phyloP scores from a whole-genome alignment of 2,329 filamentous ascomycete species.

The Didymella keratinophila region DNA sequence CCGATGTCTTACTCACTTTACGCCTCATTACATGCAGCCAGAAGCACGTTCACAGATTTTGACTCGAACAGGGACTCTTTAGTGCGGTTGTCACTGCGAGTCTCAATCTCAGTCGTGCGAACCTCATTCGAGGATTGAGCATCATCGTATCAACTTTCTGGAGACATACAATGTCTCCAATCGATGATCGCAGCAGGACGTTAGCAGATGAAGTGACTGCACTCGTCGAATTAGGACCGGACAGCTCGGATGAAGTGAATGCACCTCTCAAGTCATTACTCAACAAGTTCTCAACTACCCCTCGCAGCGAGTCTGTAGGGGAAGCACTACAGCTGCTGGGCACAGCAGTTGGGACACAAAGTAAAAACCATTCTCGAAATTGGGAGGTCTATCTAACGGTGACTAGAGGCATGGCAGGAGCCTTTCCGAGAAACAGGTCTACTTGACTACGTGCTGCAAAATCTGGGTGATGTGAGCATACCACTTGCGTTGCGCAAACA shows the following conservation, averaged over 20 bases:
- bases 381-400: conserved; percentile 32
- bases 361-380: conserved; percentile 24
- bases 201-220: conserved; percentile 9
- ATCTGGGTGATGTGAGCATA: conserved; percentile 32
- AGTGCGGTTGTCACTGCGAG: too few species aligned
- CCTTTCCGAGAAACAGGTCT: conserved; percentile 40
- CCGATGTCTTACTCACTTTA: conserved; percentile 3
- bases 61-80: background rate
- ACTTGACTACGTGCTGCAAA: conserved; percentile 37
- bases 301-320: conserved; percentile 5
- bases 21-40: conserved; percentile 1
- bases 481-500: conserved; percentile 41
- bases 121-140: background rate
- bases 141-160: background rate
- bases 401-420: conserved; percentile 41
- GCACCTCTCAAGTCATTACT: conserved; percentile 3
- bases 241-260: background rate
- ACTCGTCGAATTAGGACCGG: conserved; percentile 5
- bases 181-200: background rate
- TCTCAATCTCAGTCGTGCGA: background rate
- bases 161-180: conserved; percentile 3
- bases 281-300: conserved; percentile 5
- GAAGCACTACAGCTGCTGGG: conserved; percentile 38
- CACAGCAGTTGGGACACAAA: conserved; percentile 44
- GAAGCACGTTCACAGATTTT: conserved; percentile 18